phyloP scores from a whole-genome alignment of 139 green algal genomes.

The Axilococcus clingmanii region DNA sequence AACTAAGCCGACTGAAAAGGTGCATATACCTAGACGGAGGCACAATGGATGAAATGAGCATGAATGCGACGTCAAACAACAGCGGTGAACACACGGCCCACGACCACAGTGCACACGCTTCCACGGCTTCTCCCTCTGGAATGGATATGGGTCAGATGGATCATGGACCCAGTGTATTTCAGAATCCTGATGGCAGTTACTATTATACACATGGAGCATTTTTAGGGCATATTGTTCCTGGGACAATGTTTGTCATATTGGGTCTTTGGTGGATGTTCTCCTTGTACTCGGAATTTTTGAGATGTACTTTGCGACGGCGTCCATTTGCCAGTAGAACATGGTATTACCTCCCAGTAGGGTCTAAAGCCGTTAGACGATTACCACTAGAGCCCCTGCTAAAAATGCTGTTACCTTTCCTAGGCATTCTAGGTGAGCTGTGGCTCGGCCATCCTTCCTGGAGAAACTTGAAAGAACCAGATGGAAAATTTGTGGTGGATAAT shows the following conservation, averaged over 20 bases:
- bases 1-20: too few species aligned
- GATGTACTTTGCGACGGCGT: neutral
- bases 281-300: slow-evolving; percentile 18
- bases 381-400: slow-evolving; percentile 44
- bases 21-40: too few species aligned
- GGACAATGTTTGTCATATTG: slow-evolving; percentile 38
- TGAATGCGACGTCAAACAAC: too few species aligned
- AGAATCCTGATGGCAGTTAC: slow-evolving; percentile 12
- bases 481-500: slow-evolving; percentile 33
- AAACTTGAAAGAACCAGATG: slow-evolving; percentile 23
- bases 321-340: slow-evolving; percentile 27
- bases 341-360: slow-evolving; percentile 14
- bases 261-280: slow-evolving; percentile 39
- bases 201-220: slow-evolving; percentile 34
- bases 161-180: too few species aligned
- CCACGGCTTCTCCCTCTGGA: neutral
- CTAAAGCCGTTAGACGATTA: slow-evolving; percentile 3
- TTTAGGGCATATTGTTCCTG: slow-evolving; percentile 36
- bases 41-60: too few species aligned
- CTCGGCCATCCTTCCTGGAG: slow-evolving; percentile 35
- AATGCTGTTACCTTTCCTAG: slow-evolving; percentile 36
- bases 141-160: too few species aligned
- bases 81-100: neutral
- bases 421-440: slow-evolving; percentile 51
- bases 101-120: neutral